Evolutionary conservation across 148 eudicot genomes (phyloP).

Genomic region (Spergularia bocconei): DNA sequence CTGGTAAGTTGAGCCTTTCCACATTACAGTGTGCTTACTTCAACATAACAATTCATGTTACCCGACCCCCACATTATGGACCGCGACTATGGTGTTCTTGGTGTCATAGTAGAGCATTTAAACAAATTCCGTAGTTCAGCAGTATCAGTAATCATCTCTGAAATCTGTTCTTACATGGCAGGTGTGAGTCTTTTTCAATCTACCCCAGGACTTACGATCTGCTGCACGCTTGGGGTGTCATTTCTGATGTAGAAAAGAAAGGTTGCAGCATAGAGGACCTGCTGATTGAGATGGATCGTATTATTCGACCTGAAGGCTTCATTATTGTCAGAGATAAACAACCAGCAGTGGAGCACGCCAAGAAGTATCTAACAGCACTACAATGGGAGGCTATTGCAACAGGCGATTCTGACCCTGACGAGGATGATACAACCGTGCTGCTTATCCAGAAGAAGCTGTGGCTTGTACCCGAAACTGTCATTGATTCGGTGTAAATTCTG

Average conservation of each 20-base stretch:
- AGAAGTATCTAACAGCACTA: slow-evolving; percentile 31
- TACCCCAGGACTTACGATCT: slow-evolving; percentile 50
- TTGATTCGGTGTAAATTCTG: slow-evolving; percentile 22
- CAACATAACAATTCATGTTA: no score
- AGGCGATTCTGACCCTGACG: slow-evolving; percentile 29
- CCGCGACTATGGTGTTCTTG: no score
- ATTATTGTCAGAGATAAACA: slow-evolving; percentile 40
- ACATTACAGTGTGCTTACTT: neutral
- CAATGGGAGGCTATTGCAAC: slow-evolving; percentile 41
- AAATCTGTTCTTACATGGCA: neutral
- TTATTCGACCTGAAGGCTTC: slow-evolving; percentile 46
- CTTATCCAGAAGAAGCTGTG: slow-evolving; percentile 39
- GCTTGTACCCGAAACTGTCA: slow-evolving; percentile 21
- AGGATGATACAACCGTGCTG: slow-evolving; percentile 32
- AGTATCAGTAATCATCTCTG: neutral
- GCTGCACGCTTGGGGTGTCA: slow-evolving; percentile 40
- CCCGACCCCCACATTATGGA: no score
- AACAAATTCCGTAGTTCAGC: no score
- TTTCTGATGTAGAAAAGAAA: slow-evolving; percentile 36
- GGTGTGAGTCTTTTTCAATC: slow-evolving; percentile 49
- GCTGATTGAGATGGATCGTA: slow-evolving; percentile 46
- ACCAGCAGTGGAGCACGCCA: slow-evolving; percentile 29
- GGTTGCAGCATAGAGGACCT: slow-evolving; percentile 46
- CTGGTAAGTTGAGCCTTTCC: slow-evolving; percentile 29
- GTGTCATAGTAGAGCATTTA: neutral